Evolutionary conservation across 306 rosid species (phyloP), one percentile per base, ranked within the genome.

Genomic region (Cucumis sativus): DNA sequence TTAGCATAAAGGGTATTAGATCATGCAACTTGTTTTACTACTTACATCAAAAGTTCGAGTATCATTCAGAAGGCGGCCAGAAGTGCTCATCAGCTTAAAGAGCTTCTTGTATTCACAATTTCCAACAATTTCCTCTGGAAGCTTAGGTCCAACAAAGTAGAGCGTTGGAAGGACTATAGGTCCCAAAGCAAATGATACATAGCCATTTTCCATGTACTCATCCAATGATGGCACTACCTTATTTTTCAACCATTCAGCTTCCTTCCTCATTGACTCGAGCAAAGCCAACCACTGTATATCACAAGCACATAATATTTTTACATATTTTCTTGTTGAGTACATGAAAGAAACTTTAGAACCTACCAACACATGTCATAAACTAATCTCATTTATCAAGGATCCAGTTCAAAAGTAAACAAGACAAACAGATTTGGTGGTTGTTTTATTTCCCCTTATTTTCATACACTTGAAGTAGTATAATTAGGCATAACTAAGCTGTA

Each of bases 121-220:
- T 80, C 75, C 83, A 16, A 80, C 76, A 21, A 30, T 81, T 39
- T 79, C 84, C 62, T 80, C 82, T 4, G 96, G 82, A 81, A 88
- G 91, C 86, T 86, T 84, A 76, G 95, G 96, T 75, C 96, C 98
- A 3, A 92, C 80, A 21, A 95, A 85, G 76, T 85, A 90, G 65
- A 92, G 90, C 17, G 91, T 74, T 45, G 97, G 95, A 78, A 95
- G 98, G 75, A 95, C 90, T 8, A 87, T 85, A 30, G 95, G 90
- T 74, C 97, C 97, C 20, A 90, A 83, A 78, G 92, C 98, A 84
- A 85, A 86, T 67, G 96, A 88, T 39, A 80, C 52, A 40, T 75
- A 82, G 14, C 82, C 97, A 88, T 89, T 92, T 78, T 77, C 70
- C 91, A 90, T 92, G 60, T 95, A 95, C 4, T 90, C 97, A 30